Evolutionary conservation across 345 rosid genomes (phyloP).

Genomic region (Nephelium lappaceum): DNA sequence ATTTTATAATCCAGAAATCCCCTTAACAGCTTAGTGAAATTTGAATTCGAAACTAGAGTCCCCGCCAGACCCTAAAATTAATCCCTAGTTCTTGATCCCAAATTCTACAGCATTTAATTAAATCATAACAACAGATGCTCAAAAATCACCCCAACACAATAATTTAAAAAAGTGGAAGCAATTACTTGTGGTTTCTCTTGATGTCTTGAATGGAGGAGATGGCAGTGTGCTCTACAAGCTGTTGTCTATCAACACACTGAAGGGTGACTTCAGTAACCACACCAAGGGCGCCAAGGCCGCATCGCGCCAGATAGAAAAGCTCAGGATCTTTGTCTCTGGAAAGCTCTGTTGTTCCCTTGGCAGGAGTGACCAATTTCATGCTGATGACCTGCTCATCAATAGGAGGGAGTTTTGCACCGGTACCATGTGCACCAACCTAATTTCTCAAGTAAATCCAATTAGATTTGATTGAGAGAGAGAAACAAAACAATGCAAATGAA

Average conservation of each 20-base stretch:
- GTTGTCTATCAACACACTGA: slow-evolving; percentile 90
- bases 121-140: slow-evolving; percentile 2
- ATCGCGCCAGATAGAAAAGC: slow-evolving; percentile 85
- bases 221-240: slow-evolving; percentile 90
- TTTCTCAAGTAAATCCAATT: slow-evolving; percentile 11
- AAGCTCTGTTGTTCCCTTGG: slow-evolving; percentile 84
- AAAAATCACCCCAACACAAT: background rate
- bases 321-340: slow-evolving; percentile 88
- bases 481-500: no score
- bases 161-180: slow-evolving; percentile 10
- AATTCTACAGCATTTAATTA: background rate
- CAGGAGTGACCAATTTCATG: slow-evolving; percentile 95
- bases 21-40: no score
- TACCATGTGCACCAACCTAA: slow-evolving; percentile 98
- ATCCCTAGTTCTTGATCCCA: slow-evolving; percentile 4
- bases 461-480: no score
- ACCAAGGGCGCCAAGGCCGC: slow-evolving; percentile 96
- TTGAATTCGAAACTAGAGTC: no score
- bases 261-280: slow-evolving; percentile 97
- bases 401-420: slow-evolving; percentile 94
- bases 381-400: slow-evolving; percentile 93
- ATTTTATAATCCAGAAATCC: no score
- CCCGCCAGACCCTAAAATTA: background rate
- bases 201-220: slow-evolving; percentile 73
- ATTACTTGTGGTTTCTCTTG: slow-evolving; percentile 92